Evolutionary conservation across 805 yeast genomes (phyloP), one percentile per base, ranked within the genome.

Genomic region (Myxozyma neglecta): DNA sequence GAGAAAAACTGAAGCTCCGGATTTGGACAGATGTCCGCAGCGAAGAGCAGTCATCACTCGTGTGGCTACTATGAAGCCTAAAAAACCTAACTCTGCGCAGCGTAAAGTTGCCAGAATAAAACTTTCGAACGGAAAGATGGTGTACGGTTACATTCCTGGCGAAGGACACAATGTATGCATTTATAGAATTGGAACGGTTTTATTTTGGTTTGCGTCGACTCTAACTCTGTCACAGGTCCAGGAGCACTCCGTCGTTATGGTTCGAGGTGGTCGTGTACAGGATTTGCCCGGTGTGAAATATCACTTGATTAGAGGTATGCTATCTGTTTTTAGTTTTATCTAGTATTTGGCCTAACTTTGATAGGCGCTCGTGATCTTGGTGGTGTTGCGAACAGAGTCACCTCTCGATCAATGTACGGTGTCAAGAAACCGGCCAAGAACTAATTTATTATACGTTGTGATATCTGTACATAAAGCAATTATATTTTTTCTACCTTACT

Each of bases 231-330:
- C 11, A 7, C 37, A 61, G 63, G 79, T 96, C 24, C 98, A 94
- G 79, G 99, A 94, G 75, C 99, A 94, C 77, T 89, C 96, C 71
- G 96, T 94, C 55, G 98, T 94, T 0, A 83, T 85, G 56, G 96
- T 94, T 3, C 85, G 99, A 76, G 99, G 99, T n/a, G 99, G 99
- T 14, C 86, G 97, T 81, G 90, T 90, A 56, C 97, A 92, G 73
- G 99, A 94, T 85, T 80, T 93, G 70, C 99, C 99, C 32, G 99
- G 99, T 83, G 97, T 94, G 53, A 92, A 90, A 74, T 94, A 94
- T 76, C 94, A 89, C 76, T 80, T 90, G 69, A 88, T 94, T 20
- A 85, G 99, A 79, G 99, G 99, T 53, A 55, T 32, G 46, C 56
- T n/a, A 14, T 59, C 53, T 34, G 11, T 20, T n/a, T 16, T 13